Conservation (phyloP, 208 protist species). For the Leishmania martiniquensis region DNA sequence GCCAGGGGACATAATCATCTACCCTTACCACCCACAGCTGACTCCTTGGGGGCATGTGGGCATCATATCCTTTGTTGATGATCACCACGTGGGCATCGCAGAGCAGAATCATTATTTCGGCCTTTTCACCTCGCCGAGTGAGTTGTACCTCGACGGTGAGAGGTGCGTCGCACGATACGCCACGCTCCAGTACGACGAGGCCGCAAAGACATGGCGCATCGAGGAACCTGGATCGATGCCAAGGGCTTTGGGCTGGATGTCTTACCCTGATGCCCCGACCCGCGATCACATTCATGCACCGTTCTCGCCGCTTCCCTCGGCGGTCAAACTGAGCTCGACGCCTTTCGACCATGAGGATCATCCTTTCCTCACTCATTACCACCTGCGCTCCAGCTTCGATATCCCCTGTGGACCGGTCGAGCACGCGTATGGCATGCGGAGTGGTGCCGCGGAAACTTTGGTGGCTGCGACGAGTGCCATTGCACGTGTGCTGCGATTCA, state of each 20-base stretch:
- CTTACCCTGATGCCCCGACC: constrained; percentile 46
- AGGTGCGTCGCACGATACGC: constrained; percentile 65
- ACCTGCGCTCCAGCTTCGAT: constrained; percentile 33
- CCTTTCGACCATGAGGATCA: constrained; percentile 45
- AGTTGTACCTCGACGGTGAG: constrained; percentile 62
- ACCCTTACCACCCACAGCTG: constrained; percentile 54
- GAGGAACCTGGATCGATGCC: constrained; percentile 36
- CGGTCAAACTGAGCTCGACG: constrained; percentile 44
- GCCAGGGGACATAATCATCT: constrained; percentile 74
- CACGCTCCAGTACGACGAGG: constrained; percentile 33
- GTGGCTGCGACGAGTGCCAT: constrained; percentile 53
- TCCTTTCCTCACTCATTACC: constrained; percentile 46
- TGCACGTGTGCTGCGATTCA: constrained; percentile 61
- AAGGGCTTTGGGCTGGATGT: constrained; percentile 58
- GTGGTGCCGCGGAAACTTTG: constrained; percentile 42
- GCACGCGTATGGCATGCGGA: constrained; percentile 40
- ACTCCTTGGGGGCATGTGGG: constrained; percentile 76
- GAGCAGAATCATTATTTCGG: constrained; percentile 82
- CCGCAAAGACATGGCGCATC: constrained; percentile 46
- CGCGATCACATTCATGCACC: constrained; percentile 49
- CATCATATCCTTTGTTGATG: constrained; percentile 76
- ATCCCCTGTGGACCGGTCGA: constrained; percentile 29
- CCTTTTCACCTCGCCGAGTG: constrained; percentile 46
- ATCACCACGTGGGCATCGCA: constrained; percentile 60
- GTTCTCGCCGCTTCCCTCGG: constrained; percentile 41